Evolutionary conservation across 164 flowering plant genomes (phyloP), one percentile per base, ranked within the genome.

Genomic region (Vitis riparia): DNA sequence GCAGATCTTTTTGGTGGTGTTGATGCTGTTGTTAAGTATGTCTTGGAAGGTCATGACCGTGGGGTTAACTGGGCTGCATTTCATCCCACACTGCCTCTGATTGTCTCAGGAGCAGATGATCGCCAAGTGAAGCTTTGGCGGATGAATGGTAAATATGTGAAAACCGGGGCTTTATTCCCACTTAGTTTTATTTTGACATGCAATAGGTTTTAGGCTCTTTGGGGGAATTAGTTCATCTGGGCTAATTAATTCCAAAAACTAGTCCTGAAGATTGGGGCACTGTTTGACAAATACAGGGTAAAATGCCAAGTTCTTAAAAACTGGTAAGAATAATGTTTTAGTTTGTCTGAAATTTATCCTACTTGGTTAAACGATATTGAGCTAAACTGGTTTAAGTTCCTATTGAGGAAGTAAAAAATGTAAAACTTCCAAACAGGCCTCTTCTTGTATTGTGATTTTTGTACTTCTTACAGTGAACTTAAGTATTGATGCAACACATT

Each of bases 51-150:
- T 55, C 90, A 88, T 80, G 92, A 88, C 55, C 83, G 90, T 32
- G 98, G 98, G 32, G 97, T 94, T 63, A 94, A 94, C 70, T 94
- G 97, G 97, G 98, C 97, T 79, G 73, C 97, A 52, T 94, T 94
- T 63, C 98, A 94, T 80, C 98, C 97, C 16, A 88, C 82, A 53
- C 82, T 90, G 55, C 98, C 98, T 69, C 75, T 88, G 23, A 87
- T 88, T 71, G 90, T 88, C 27, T 88, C 90, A 58, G 97, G 97
- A 62, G 98, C 97, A 27, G 97, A 94, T 89, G 98, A 94, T 74
- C 97, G 98, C 62, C 97, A 91, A 84, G 93, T 94, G 47, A 94
- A 94, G 73, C 74, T 94, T 23, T 94, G 98, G 98, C 85, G 98
- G 37, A 94, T 94, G 98, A 94, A 91, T 78, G 98, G 98, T 94